These are phyloP conservation scores for Dendrostoma leiphaemia DNA, from an alignment of 2,329 filamentous ascomycete species.

Conservation along the genomic window DNA sequence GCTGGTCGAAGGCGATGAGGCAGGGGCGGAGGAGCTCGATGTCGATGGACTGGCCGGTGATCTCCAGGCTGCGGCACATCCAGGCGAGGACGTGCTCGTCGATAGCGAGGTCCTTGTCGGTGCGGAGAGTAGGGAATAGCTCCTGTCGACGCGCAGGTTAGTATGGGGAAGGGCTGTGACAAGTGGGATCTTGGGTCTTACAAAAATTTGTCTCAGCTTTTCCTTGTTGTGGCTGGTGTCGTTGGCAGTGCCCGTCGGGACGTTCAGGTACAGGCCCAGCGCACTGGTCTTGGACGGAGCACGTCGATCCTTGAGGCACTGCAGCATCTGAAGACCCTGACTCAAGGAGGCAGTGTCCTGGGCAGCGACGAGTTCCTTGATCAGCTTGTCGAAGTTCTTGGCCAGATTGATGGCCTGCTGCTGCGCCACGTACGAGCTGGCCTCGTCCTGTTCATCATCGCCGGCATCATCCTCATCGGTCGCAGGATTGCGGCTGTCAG, in stretches of 20 bases:
- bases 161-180: too few species aligned
- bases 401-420: background rate
- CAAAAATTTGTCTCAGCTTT: constrained; percentile 1
- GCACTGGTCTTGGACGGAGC: background rate
- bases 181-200: too few species aligned
- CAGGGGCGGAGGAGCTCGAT: constrained; percentile 4
- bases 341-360: background rate
- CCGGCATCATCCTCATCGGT: background rate
- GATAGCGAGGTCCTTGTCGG: background rate
- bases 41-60: constrained; percentile 6
- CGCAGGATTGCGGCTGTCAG: background rate
- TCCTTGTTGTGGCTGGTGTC: too few species aligned
- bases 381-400: background rate
- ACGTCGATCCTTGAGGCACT: background rate
- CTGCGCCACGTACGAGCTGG: background rate
- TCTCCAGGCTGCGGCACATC: background rate
- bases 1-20: constrained; percentile 1
- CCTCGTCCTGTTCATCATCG: background rate
- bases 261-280: background rate
- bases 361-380: background rate
- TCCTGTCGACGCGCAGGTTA: background rate
- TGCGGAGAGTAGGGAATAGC: constrained; percentile 2
- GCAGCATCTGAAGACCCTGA: constrained; percentile 5
- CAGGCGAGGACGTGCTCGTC: constrained; percentile 2
- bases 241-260: too few species aligned